Conservation (phyloP, 208 protist genomes). For the Trypanosoma avium region DNA sequence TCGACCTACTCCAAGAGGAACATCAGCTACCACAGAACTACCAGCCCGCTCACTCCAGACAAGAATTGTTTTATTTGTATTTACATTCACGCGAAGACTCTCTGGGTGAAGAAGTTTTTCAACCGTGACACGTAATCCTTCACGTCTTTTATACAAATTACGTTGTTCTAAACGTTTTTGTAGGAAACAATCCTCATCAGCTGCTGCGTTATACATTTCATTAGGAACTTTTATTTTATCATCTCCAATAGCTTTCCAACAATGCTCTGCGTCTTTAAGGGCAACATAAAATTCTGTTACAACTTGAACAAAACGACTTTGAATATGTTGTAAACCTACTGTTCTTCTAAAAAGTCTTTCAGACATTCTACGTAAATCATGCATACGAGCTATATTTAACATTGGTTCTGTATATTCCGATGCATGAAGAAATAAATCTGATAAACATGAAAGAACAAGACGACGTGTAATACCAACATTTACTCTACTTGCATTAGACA, state of each 20-base stretch:
- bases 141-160: slow-evolving; percentile 56
- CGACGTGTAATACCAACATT: slow-evolving; percentile 81
- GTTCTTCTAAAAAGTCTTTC: slow-evolving; percentile 62
- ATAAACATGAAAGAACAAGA: slow-evolving; percentile 64
- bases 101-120: slow-evolving; percentile 57
- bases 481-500: slow-evolving; percentile 35
- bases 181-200: slow-evolving; percentile 44
- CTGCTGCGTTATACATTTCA: slow-evolving; percentile 12
- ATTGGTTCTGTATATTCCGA: slow-evolving; percentile 39
- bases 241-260: slow-evolving; percentile 31
- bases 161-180: slow-evolving; percentile 66
- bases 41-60: slow-evolving; percentile 48
- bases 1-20: slow-evolving; percentile 55
- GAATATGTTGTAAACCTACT: slow-evolving; percentile 32
- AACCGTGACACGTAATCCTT: slow-evolving; percentile 58
- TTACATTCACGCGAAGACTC: slow-evolving; percentile 73
- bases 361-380: slow-evolving; percentile 73
- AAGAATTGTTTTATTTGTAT: slow-evolving; percentile 62
- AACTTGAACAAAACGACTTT: slow-evolving; percentile 76
- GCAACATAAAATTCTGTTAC: slow-evolving; percentile 72
- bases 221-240: slow-evolving; percentile 2
- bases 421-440: slow-evolving; percentile 62
- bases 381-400: slow-evolving; percentile 33
- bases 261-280: slow-evolving; percentile 62
- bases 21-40: slow-evolving; percentile 51